Evolutionary conservation across 768 basidiomycete species (phyloP).

Genomic region (button mushroom (Agaricus bisporus)): DNA sequence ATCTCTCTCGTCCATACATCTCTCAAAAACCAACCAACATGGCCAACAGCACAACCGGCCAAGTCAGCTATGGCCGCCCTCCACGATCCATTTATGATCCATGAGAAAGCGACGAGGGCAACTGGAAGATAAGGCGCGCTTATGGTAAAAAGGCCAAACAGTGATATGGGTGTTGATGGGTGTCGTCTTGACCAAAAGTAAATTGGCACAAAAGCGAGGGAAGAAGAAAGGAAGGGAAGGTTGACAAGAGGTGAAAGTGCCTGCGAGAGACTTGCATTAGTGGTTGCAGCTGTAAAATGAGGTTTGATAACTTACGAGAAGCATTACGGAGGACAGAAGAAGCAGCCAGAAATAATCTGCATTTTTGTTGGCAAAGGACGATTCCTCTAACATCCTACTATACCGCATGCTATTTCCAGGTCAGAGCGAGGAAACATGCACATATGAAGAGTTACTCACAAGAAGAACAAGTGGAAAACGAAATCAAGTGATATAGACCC

Average conservation of each 20-base stretch:
- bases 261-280: constrained; percentile 28
- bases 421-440: background rate
- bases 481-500: constrained; percentile 91
- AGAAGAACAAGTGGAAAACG: constrained; percentile 97
- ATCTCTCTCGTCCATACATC: constrained; percentile 90
- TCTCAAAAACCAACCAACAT: constrained; percentile 77
- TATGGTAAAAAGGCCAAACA: constrained; percentile 93
- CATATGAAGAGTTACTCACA: constrained; percentile 49
- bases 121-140: constrained; percentile 93
- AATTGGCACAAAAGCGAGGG: constrained; percentile 91
- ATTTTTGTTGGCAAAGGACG: constrained; percentile 82
- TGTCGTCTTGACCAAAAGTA: constrained; percentile 97
- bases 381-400: constrained; percentile 94
- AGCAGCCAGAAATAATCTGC: constrained; percentile 98
- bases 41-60: constrained; percentile 82
- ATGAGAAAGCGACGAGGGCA: constrained; percentile 83
- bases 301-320: constrained; percentile 56
- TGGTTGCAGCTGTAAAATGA: background rate
- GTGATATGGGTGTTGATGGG: constrained; percentile 90
- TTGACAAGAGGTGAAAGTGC: constrained; percentile 83
- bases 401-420: constrained; percentile 79
- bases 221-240: constrained; percentile 88
- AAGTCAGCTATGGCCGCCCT: constrained; percentile 78
- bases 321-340: constrained; percentile 74
- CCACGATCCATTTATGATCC: constrained; percentile 80